Base-by-base conservation (phyloP, 2,329 filamentous ascomycete genomes). In the Alternaria gaisen region DNA sequence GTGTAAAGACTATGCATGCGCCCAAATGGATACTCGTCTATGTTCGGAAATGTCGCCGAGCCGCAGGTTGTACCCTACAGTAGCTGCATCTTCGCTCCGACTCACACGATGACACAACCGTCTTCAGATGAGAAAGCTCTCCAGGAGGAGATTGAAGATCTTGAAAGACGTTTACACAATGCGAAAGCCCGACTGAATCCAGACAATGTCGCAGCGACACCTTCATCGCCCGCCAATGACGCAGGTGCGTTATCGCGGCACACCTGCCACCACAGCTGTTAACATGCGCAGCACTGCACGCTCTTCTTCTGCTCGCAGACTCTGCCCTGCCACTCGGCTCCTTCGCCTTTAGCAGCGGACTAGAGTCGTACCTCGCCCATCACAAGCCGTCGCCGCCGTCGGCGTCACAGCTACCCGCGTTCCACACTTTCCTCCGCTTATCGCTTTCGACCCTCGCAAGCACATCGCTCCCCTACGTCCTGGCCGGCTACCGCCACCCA, bases 291-390 rank as follows among this genome's bases (percentile, higher is more conserved):
- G 73, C 71, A n/a, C 72, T 77, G 28, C 92, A 94, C 78, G 89
- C 90, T 66, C 86, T 93, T 38, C 86, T 94, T 32, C 84, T 95
- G 4, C 88, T 94, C 50, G 88, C 92, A 48, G 92, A 95, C 82
- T 94, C 92, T 1, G 91, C 91, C 14, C 86, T 95, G 3, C 92
- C 92, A 1, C 84, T 95, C 0, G 92, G 92, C 58, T 92, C 91
- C n/a, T 95, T 95, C 80, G 92, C 92, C 71, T 95, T 94, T 82
- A 92, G 89, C 82, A 91, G 88, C 68, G 91, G 91, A 3, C 85
- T 95, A 16, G 92, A 95, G 80, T 94, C 91, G 41, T 94, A 90
- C 77, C 87, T 94, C 18, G 89, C 90, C 4, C 92, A 95, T 81
- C 83, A 83, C 67, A 81, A 79, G 61, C 72, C 72, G 2, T 71